A percentile compares a stretch with the other conserved stretches of the same genome.
Conservation (phyloP, 768 basidiomycete species). For the Kwoniella botswanensis region DNA sequence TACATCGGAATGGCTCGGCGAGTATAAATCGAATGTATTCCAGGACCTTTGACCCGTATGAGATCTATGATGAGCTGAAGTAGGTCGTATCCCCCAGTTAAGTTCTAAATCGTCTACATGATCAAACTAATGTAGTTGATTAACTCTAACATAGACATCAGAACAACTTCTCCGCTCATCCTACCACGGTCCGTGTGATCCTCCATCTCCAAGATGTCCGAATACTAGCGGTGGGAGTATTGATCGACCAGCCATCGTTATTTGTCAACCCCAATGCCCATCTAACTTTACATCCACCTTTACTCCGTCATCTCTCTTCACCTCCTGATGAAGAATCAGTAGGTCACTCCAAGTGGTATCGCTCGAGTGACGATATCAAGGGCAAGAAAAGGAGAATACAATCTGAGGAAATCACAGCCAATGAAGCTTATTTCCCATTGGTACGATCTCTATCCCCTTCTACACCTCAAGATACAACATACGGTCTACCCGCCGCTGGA, state of each 20-base stretch:
- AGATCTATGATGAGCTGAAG: slow-evolving; percentile 55
- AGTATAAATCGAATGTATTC: slow-evolving; percentile 55
- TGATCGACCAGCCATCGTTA: slow-evolving; percentile 42
- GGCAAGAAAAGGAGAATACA: slow-evolving; percentile 1
- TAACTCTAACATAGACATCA: slow-evolving; percentile 35
- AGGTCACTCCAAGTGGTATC: slow-evolving; percentile 11
- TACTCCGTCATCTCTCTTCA: slow-evolving; percentile 31
- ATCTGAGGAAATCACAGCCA: slow-evolving; percentile 6
- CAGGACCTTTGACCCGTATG: slow-evolving; percentile 51
- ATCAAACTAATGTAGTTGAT: neutral
- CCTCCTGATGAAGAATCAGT: slow-evolving; percentile 7
- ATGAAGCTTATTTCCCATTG: slow-evolving; percentile 46
- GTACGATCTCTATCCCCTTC: slow-evolving; percentile 36
- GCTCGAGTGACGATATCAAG: neutral
- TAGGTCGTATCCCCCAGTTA: slow-evolving; percentile 10
- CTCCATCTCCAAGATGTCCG: slow-evolving; percentile 52
- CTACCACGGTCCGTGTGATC: slow-evolving; percentile 46
- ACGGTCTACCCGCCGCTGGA: slow-evolving; percentile 20
- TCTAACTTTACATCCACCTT: slow-evolving; percentile 52
- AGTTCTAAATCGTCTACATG: neutral
- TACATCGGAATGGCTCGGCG: slow-evolving; percentile 53
- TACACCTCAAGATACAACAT: slow-evolving; percentile 30
- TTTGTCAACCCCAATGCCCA: slow-evolving; percentile 57
- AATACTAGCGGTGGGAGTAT: slow-evolving; percentile 49
- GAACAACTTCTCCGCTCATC: slow-evolving; percentile 51